These are phyloP conservation scores for Amanita thiersii DNA, from an alignment of 768 basidiomycete genomes.

Conservation along the genomic window DNA sequence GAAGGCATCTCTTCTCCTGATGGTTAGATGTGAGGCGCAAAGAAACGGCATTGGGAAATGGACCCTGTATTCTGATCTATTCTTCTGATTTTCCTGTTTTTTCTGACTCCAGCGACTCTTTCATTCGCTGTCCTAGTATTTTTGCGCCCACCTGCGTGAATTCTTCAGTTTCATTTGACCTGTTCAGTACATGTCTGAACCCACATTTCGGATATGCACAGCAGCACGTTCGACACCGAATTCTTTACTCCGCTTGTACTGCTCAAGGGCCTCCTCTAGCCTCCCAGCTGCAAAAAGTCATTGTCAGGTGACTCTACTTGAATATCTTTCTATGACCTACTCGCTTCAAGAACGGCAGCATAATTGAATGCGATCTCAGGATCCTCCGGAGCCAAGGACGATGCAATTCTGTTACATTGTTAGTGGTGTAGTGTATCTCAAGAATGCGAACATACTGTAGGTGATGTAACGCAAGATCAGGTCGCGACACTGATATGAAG, in stretches of 20 bases:
- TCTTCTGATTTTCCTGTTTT: conserved; percentile 24
- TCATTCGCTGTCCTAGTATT: conserved; percentile 57
- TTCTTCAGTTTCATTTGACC: conserved; percentile 10
- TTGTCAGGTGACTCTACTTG: conserved; percentile 16
- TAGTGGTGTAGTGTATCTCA: conserved; percentile 21
- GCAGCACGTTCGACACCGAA: conserved; percentile 76
- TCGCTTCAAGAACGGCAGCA: conserved; percentile 84
- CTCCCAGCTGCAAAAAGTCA: conserved; percentile 50
- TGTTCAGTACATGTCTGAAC: conserved; percentile 10
- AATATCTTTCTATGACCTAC: conserved; percentile 35
- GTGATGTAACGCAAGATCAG: conserved; percentile 83
- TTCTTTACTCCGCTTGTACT: conserved; percentile 75
- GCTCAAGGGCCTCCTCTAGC: conserved; percentile 71
- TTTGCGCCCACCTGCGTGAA: conserved; percentile 67
- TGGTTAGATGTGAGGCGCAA: conserved; percentile 1
- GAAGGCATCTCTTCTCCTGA: neutral
- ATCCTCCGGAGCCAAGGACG: conserved; percentile 80
- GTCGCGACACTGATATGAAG: conserved; percentile 49
- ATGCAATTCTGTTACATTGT: conserved; percentile 55
- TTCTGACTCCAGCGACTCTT: conserved; percentile 30
- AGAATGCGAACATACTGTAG: conserved; percentile 45
- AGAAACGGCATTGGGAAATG: conserved; percentile 1
- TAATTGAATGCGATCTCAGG: conserved; percentile 90
- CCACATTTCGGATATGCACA: conserved; percentile 78
- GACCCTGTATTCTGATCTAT: conserved; percentile 18